These are phyloP conservation scores for Talaromyces pinophilus DNA, from an alignment of 2,329 filamentous ascomycete species.

Conservation along the genomic window DNA sequence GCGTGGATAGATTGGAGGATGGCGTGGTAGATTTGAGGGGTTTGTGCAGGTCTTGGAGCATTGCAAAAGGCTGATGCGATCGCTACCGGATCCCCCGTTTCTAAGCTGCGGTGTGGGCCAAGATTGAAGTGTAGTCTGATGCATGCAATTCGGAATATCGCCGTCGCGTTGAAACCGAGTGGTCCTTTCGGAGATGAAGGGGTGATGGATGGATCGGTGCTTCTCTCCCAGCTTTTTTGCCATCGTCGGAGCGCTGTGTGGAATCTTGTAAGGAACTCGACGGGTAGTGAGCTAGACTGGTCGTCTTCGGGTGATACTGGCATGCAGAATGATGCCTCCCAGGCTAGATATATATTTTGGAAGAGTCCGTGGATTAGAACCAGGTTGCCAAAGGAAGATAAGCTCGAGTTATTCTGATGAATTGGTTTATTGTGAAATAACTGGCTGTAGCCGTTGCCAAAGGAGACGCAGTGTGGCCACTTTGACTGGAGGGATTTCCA, in stretches of 20 bases:
- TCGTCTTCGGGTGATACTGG: slow-evolving; percentile 7
- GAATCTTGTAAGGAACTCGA: slow-evolving; percentile 18
- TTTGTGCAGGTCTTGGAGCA: slow-evolving; percentile 15
- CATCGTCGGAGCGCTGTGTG: slow-evolving; percentile 25
- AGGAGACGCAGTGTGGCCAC: slow-evolving; percentile 17
- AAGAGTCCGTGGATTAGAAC: slow-evolving; percentile 16
- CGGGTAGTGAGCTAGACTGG: slow-evolving; percentile 13
- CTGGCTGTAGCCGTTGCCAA: slow-evolving; percentile 16
- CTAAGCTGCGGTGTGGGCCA: slow-evolving; percentile 22
- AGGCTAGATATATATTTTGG: slow-evolving; percentile 19
- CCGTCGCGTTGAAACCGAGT: slow-evolving; percentile 28
- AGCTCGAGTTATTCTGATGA: slow-evolving; percentile 1
- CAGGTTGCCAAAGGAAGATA: slow-evolving; percentile 18
- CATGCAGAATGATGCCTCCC: slow-evolving; percentile 19
- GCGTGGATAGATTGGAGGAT: slow-evolving; percentile 30
- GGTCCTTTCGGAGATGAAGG: slow-evolving; percentile 28
- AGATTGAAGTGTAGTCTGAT: slow-evolving; percentile 27
- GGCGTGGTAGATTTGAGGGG: slow-evolving; percentile 25
- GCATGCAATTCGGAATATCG: slow-evolving; percentile 29
- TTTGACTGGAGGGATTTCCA: slow-evolving; percentile 17
- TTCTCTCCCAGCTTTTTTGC: slow-evolving; percentile 29
- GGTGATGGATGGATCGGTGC: slow-evolving; percentile 27
- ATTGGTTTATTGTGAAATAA: slow-evolving; percentile 17
- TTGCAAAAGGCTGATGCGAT: slow-evolving; percentile 20
- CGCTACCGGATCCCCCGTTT: slow-evolving; percentile 21